These are phyloP conservation scores for Tuber melanosporum DNA, from an alignment of 495 filamentous ascomycete genomes.

Conservation along the genomic window DNA sequence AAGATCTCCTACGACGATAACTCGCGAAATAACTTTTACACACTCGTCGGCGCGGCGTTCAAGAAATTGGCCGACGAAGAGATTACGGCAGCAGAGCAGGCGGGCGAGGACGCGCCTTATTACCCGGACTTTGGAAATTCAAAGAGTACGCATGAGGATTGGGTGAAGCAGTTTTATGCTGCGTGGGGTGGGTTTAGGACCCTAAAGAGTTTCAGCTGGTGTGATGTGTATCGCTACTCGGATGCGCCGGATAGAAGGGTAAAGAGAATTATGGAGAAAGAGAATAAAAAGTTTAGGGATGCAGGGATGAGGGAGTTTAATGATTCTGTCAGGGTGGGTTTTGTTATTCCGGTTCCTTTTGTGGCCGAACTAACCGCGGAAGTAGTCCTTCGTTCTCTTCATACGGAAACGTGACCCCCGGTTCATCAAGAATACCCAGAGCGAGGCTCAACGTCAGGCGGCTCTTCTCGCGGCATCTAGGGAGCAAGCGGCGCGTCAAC, in stretches of 20 bases:
- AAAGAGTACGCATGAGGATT: conserved; percentile 51
- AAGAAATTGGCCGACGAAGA: conserved; percentile 77
- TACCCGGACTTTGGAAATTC: conserved; percentile 74
- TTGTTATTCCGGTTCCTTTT: background rate
- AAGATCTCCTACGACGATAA: conserved; percentile 71
- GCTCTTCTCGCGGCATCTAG: conserved; percentile 67
- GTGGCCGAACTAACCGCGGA: background rate
- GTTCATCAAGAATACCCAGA: conserved; percentile 61
- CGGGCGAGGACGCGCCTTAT: conserved; percentile 50
- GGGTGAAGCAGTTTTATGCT: conserved; percentile 74
- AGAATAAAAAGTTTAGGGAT: conserved; percentile 81
- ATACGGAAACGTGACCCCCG: conserved; percentile 89
- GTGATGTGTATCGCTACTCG: conserved; percentile 68
- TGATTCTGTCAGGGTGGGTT: conserved; percentile 62
- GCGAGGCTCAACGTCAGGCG: conserved; percentile 73
- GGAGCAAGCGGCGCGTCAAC: conserved; percentile 75
- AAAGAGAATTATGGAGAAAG: conserved; percentile 85
- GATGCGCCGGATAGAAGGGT: conserved; percentile 82
- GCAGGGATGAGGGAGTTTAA: conserved; percentile 83
- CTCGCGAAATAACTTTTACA: conserved; percentile 77
- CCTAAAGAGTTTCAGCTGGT: conserved; percentile 80
- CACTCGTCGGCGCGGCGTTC: conserved; percentile 66
- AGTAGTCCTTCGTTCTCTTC: conserved; percentile 69
- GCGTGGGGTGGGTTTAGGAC: conserved; percentile 78
- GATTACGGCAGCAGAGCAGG: conserved; percentile 61